Base-by-base conservation (phyloP, 2,329 filamentous ascomycete species). In the Fusarium praegraminearum region DNA sequence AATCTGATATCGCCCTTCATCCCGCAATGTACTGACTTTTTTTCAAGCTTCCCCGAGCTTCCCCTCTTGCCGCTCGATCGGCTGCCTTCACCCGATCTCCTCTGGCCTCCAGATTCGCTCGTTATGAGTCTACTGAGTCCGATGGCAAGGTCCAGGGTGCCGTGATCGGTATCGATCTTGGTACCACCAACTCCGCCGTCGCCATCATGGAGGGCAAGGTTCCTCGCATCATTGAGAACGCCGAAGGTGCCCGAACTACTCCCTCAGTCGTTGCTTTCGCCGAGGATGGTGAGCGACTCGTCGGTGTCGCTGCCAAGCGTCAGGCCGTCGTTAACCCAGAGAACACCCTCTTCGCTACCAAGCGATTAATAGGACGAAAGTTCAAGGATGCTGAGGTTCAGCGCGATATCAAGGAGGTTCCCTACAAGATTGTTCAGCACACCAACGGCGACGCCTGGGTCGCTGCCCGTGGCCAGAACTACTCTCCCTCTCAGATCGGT, bases 391-490 rank as follows among this genome's bases (percentile, higher is more conserved):
- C 86, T 73, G 95, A 98, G 87, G 93, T 97, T 64, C 95, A 98
- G 87, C 92, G 94, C 78, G 95, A 98, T 80, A 93, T 98, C 80
- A 94, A 97, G 86, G 93, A 98, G 84, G 94, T 98, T 15, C 95
- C 95, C 65, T 98, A 97, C 89, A 98, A 97, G 90, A 98, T 98
- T 75, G 91, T 97, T 64, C 94, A 97, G 85, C 95, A 98, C 89
- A 90, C 85, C 85, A 98, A 98, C 81, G 95, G 95, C 76, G 95
- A 98, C 80, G 95, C 95, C 69, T 98, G 95, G 95, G 92, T 98
- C 70, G 90, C 94, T 83, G 93, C 94, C 76, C 93, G 94, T 75
- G 94, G 91, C 79, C 90, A 98, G 84, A 97, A 94, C 83, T 98
- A 98, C 87, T 98, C 94, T 73, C 95, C 95, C 61, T 97, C 94